A percentile compares a stretch with the other conserved stretches of the same genome.
These are phyloP conservation scores for Amauroascus niger DNA, from an alignment of 2,329 filamentous ascomycete genomes.

Conservation along the genomic window DNA sequence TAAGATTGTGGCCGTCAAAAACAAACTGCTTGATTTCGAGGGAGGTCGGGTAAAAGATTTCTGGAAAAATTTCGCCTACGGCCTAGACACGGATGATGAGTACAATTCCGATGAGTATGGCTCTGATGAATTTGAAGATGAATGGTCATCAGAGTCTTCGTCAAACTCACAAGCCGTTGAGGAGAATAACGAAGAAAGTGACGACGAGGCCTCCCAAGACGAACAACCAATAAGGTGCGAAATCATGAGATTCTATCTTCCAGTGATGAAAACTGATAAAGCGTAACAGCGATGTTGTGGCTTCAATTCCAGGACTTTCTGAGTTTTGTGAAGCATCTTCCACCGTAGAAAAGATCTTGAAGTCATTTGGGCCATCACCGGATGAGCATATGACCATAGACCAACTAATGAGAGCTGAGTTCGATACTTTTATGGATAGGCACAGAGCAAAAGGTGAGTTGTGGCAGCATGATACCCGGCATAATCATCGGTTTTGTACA, in stretches of 20 bases:
- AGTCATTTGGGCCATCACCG: constrained; percentile 8
- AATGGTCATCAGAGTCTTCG: constrained; percentile 5
- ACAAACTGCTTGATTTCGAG: constrained; percentile 19
- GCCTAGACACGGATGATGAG: constrained; percentile 23
- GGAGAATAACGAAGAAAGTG: not conserved
- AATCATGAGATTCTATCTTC: too few relatives aligned
- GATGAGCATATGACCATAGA: not conserved
- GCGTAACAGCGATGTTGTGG: constrained; percentile 1
- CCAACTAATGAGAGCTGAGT: constrained; percentile 19
- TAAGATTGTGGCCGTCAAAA: constrained; percentile 4
- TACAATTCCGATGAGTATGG: constrained; percentile 18
- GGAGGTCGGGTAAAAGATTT: constrained; percentile 15
- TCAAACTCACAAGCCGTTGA: constrained; percentile 4
- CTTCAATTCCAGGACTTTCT: not conserved
- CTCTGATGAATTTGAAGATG: constrained; percentile 15
- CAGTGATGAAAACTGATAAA: not conserved
- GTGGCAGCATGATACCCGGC: too few relatives aligned
- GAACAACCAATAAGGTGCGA: not conserved
- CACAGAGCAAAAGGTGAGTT: constrained; percentile 29
- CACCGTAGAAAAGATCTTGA: constrained; percentile 3
- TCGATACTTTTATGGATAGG: constrained; percentile 26
- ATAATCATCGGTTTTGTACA: too few relatives aligned
- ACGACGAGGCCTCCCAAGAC: not conserved
- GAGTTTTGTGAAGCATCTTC: not conserved
- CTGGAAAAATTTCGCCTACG: constrained; percentile 17